phyloP scores from a whole-genome alignment of 169 alveolate genomes.

The Perkinsus marinus region DNA sequence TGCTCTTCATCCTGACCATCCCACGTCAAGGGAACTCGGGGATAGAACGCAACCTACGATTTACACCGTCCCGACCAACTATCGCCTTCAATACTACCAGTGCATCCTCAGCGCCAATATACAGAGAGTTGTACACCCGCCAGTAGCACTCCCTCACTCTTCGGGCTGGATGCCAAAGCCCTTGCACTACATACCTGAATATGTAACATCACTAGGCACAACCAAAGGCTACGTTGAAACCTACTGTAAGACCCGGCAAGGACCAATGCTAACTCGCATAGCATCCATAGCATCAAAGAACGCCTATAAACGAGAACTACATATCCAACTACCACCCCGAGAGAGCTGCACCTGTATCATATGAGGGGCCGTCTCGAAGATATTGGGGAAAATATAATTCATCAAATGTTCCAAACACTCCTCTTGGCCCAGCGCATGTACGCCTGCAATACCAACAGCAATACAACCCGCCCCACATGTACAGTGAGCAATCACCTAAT shows the following conservation, averaged over 20 bases:
- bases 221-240: not conserved
- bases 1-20: not conserved
- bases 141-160: constrained; percentile 94
- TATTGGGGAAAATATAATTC: constrained; percentile 98
- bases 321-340: not conserved
- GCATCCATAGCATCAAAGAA: constrained; percentile 98
- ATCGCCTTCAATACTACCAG: constrained; percentile 44
- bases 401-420: constrained; percentile 85
- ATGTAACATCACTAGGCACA: not conserved
- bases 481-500: constrained; percentile 61
- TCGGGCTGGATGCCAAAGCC: constrained; percentile 99
- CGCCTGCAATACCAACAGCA: constrained; percentile 4
- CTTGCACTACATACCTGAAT: constrained; percentile 75
- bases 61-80: not conserved
- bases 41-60: not conserved
- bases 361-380: constrained; percentile 97
- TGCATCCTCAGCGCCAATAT: constrained; percentile 96
- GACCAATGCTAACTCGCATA: constrained; percentile 93
- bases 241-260: constrained; percentile 79
- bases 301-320: constrained; percentile 46
- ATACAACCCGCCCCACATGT: constrained; percentile 54
- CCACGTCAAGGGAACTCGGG: not conserved
- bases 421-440: constrained; percentile 47
- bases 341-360: constrained; percentile 29
- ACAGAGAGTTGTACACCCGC: constrained; percentile 94